Conservation (phyloP, 1,139 yeast genomes). For the Geotrichum carabidarum region DNA sequence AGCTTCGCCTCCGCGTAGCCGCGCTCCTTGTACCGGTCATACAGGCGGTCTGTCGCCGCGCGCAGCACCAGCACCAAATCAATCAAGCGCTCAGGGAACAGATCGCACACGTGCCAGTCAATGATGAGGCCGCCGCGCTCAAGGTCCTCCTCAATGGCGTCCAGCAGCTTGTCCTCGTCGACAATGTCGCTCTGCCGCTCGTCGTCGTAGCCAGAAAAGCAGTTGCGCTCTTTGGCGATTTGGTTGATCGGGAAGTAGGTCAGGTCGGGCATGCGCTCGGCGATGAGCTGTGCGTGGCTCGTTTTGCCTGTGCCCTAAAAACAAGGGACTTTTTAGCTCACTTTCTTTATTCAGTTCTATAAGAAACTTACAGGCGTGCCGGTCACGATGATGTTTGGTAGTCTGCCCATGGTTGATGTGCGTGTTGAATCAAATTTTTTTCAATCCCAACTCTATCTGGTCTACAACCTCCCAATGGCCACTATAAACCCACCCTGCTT, state of each 20-base stretch:
- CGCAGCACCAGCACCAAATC: slow-evolving; percentile 87
- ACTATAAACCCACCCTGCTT: background rate
- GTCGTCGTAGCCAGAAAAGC: slow-evolving; percentile 81
- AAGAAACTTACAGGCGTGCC: slow-evolving; percentile 68
- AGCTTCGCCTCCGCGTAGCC: slow-evolving; percentile 75
- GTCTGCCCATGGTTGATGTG: slow-evolving; percentile 10
- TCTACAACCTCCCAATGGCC: background rate
- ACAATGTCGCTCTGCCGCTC: slow-evolving; percentile 81
- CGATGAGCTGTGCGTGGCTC: slow-evolving; percentile 67
- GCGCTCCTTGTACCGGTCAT: slow-evolving; percentile 62
- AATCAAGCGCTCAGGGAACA: slow-evolving; percentile 86
- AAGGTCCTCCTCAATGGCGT: slow-evolving; percentile 70
- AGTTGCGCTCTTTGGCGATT: slow-evolving; percentile 69
- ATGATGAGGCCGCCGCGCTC: slow-evolving; percentile 79
- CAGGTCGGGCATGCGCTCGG: slow-evolving; percentile 48
- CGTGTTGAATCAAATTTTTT: background rate
- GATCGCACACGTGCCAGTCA: slow-evolving; percentile 97
- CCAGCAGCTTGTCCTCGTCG: slow-evolving; percentile 84
- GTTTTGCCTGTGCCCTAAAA: slow-evolving; percentile 86
- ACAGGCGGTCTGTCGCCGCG: slow-evolving; percentile 65
- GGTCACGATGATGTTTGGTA: slow-evolving; percentile 81
- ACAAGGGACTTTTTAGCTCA: background rate
- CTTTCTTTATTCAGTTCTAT: background rate
- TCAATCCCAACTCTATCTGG: background rate
- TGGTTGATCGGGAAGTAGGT: slow-evolving; percentile 69